A percentile compares a stretch with the other conserved stretches of the same genome.
Conservation (phyloP, 129 eudicot species). For the Erigeron canadensis region DNA sequence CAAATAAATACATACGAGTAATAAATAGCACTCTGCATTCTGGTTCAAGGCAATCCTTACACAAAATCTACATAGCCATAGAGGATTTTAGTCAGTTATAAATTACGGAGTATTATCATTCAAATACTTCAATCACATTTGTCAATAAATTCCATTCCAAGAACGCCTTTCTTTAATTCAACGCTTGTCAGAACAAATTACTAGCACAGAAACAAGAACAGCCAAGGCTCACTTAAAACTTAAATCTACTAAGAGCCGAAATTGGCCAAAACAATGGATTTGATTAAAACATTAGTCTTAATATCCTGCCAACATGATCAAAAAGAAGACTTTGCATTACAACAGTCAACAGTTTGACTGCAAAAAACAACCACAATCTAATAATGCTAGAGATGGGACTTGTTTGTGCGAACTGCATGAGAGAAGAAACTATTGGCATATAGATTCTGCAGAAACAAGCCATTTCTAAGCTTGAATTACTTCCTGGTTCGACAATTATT, state of each 20-base stretch:
- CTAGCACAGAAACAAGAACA: background rate
- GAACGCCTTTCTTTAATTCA: too few relatives aligned
- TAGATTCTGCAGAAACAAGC: slow-evolving; percentile 19
- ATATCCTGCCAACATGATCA: background rate
- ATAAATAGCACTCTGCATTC: too few relatives aligned
- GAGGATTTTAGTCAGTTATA: too few relatives aligned
- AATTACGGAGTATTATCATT: too few relatives aligned
- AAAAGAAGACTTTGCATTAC: slow-evolving; percentile 7
- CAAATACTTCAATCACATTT: too few relatives aligned
- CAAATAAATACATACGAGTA: too few relatives aligned
- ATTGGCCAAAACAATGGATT: background rate
- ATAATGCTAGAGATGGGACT: background rate
- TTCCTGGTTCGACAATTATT: too few relatives aligned
- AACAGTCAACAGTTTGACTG: slow-evolving; percentile 32
- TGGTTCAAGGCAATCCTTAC: too few relatives aligned
- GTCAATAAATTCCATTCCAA: too few relatives aligned
- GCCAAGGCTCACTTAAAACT: background rate
- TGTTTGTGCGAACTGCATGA: background rate
- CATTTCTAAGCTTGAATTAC: too few relatives aligned
- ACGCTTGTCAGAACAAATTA: too few relatives aligned
- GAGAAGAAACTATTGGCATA: slow-evolving; percentile 4
- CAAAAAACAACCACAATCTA: slow-evolving; percentile 15
- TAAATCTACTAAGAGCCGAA: background rate
- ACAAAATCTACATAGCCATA: too few relatives aligned
- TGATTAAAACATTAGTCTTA: background rate